A percentile compares a stretch with the other conserved stretches of the same genome.
These are phyloP conservation scores for Pisolithus microcarpus DNA, from an alignment of 768 basidiomycete genomes.

Conservation along the genomic window DNA sequence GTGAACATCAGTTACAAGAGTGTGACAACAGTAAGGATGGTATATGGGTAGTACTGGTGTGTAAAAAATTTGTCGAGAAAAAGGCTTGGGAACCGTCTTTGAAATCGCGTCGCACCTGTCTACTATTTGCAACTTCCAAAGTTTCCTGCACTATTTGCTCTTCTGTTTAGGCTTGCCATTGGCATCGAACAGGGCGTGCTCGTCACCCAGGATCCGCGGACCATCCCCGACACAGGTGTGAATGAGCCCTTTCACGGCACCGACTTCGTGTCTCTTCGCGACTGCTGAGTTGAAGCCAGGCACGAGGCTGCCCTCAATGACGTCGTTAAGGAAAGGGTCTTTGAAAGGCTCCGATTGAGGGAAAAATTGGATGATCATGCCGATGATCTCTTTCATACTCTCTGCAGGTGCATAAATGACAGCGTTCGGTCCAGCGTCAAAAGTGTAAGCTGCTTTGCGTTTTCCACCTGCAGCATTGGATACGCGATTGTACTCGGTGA, in stretches of 20 bases:
- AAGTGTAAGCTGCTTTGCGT: constrained; percentile 93
- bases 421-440: constrained; percentile 97
- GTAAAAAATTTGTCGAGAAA: too few species aligned
- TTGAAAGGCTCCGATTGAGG: constrained; percentile 73
- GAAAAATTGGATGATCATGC: constrained; percentile 77
- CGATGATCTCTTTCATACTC: constrained; percentile 72
- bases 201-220: constrained; percentile 57
- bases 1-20: too few species aligned
- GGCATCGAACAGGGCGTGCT: constrained; percentile 57
- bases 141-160: background rate
- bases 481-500: constrained; percentile 90
- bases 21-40: too few species aligned
- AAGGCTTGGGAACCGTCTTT: too few species aligned
- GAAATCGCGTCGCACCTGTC: background rate
- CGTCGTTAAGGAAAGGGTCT: constrained; percentile 47
- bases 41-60: too few species aligned
- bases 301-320: constrained; percentile 43
- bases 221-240: constrained; percentile 93
- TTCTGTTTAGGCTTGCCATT: constrained; percentile 38
- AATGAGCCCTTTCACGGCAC: constrained; percentile 83
- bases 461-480: constrained; percentile 48
- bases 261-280: constrained; percentile 62
- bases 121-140: background rate
- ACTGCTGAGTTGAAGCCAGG: constrained; percentile 76
- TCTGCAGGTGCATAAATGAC: constrained; percentile 86